Evolutionary conservation across 2,329 filamentous ascomycete species (phyloP), one percentile per base, ranked within the genome.

Genomic region (Ophiostoma novo-ulmi): DNA sequence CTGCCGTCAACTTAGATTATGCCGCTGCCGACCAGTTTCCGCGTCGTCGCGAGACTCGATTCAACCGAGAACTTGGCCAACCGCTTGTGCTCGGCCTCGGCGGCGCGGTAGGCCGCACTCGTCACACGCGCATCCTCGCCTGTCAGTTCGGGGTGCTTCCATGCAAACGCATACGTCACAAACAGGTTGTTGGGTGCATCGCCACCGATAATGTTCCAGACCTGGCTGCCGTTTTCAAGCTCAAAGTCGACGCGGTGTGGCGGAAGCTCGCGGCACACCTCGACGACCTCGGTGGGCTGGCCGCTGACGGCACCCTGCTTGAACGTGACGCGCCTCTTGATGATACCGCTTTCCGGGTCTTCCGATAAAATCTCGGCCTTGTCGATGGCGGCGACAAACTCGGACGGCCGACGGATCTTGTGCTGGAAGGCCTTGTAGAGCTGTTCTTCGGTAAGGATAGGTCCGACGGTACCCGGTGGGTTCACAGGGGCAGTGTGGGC

Each of bases 91-190:
- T 26, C 65, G 5, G 64, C 75, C 73, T 74, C 70, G 67, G 75
- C 68, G 41, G 68, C 73, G 66, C 44, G 58, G 22, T 72, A 75
- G 39, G 74, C 74, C 26, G 75, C 73, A 38, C 65, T 67, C 13
- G 38, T 48, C 39, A 22, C 7, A 73, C 74, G 55, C 75, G 76
- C 66, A 69, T 67, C 22, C 13, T 44, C 66, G 66, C 41, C 70
- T 65, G 69, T 73, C 2, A 77, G 71, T 0, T 70, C 74, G 8
- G 73, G 68, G 69, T 76, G 71, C 68, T 74, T 74, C 77, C 78
- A 78, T 36, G 76, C 75, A 73, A 80, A 80, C 1, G 76, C 72
- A 71, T 78, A 79, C 14, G 79, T 80, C 74, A 80, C 72, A 65
- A 73, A 77, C 41, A 79, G 66, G 36, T 78, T 76, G 1, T 72